phyloP scores from a whole-genome alignment of 192 early-diverging fungal species.

The Coemansia sp. region DNA sequence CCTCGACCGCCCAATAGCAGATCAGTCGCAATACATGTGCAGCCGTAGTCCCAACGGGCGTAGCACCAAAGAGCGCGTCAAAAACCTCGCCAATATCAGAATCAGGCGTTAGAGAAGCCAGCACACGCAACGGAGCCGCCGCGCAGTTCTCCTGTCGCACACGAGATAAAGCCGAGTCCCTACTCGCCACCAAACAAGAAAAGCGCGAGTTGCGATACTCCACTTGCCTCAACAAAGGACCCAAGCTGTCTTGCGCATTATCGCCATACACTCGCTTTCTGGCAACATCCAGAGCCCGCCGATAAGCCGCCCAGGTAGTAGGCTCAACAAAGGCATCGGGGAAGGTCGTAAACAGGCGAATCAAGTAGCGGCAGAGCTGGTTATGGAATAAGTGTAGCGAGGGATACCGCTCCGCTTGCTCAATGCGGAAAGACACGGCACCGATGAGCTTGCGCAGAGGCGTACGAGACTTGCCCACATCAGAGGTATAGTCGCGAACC shows the following conservation, averaged over 20 bases:
- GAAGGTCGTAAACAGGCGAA: conserved; percentile 26
- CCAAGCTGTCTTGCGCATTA: neutral
- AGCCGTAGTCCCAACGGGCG: neutral
- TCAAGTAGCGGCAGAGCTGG: conserved; percentile 14
- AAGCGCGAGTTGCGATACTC: conserved; percentile 29
- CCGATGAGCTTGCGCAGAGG: conserved; percentile 48
- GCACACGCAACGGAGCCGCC: conserved; percentile 6
- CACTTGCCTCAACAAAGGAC: conserved; percentile 9
- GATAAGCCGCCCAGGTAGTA: conserved; percentile 32
- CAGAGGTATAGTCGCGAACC: conserved; percentile 30
- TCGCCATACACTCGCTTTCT: neutral
- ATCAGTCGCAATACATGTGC: conserved; percentile 21
- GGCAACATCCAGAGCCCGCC: conserved; percentile 6
- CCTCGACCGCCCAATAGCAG: conserved; percentile 42
- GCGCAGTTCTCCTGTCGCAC: neutral
- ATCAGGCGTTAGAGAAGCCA: conserved; percentile 12
- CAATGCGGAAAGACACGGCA: conserved; percentile 27
- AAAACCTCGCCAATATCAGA: conserved; percentile 4
- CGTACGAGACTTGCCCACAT: conserved; percentile 47
- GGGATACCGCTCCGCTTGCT: conserved; percentile 17
- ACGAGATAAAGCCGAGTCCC: neutral
- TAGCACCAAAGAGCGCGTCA: conserved; percentile 4
- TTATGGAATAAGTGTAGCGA: conserved; percentile 16
- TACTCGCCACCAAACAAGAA: neutral
- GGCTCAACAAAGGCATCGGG: conserved; percentile 55